Evolutionary conservation across 2,329 filamentous ascomycete genomes (phyloP), one percentile per base, ranked within the genome.

Genomic region (Pestalotiopsis sp.): DNA sequence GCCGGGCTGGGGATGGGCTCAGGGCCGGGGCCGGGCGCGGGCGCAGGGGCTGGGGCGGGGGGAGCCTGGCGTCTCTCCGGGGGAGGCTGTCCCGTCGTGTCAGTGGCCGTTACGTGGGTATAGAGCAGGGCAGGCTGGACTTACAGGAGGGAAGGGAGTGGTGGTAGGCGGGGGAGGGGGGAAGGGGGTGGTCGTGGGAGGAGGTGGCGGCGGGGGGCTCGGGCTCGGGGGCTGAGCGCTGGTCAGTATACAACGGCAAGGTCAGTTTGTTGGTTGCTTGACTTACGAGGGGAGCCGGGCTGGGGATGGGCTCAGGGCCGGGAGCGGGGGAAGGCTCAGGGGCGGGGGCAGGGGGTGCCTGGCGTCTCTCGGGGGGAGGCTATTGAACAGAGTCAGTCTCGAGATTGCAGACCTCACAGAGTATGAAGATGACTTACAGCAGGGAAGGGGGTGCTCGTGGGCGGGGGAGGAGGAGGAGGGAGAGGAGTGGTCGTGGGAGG

Each of bases 1-100:
- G 57, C 57, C 17, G 57, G 57, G 57, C 57, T 59, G 57, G 57
- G 57, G 57, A 59, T 25, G 25, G 27, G 57, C 57, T 52, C 57
- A 36, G 57, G 27, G 57, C 57, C 23, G 20, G 57, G 23, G 57
- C 27, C 23, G 23, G 52, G 52, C 11, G 13, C 52, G n/a, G 52
- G n/a, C 5, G n/a, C n/a, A 5, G 52, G 23, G 52, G 52, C 31
- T 7, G 17, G 41, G 41, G 17, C 13, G 13, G 41, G 41, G 6
- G 41, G 41, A 45, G 41, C 13, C 13, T 14, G 13, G 14, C 41
- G 41, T 45, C 41, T 45, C 41, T 45, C 41, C 14, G 41, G 41
- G 3, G 41, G 41, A 45, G 41, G 41, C 41, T 45, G 14, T 7
- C 1, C 1, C 2, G 6, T 36, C 1, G 2, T 14, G 41, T 45